Conservation (phyloP, 495 filamentous ascomycete species). For the Penicillium nucicola region DNA sequence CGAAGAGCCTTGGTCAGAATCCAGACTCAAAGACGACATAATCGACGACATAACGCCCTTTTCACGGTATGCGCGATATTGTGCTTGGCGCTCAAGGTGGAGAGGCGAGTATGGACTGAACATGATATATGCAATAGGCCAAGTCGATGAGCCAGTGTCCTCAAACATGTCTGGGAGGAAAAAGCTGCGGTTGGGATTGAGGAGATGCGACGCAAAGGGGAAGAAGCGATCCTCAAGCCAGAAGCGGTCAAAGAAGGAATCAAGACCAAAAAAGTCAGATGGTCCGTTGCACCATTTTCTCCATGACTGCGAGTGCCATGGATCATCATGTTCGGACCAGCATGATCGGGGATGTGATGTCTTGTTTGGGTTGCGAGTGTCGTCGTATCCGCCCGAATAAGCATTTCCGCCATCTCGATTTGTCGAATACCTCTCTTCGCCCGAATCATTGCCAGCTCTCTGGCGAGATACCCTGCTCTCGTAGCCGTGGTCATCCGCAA, state of each 20-base stretch:
- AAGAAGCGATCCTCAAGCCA: constrained; percentile 29
- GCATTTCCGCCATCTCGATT: constrained; percentile 5
- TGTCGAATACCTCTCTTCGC: constrained; percentile 11
- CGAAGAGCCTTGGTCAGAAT: constrained; percentile 26
- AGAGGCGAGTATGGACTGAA: constrained; percentile 53
- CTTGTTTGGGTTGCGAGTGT: constrained; percentile 5
- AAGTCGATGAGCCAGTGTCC: constrained; percentile 27
- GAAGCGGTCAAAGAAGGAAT: constrained; percentile 35
- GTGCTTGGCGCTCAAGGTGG: constrained; percentile 40
- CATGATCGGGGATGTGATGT: constrained; percentile 7
- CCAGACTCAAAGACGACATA: constrained; percentile 30
- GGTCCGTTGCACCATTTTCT: constrained; percentile 2
- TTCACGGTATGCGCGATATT: constrained; percentile 22
- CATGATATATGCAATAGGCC: constrained; percentile 40
- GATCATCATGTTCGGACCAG: constrained; percentile 13
- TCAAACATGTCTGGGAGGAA: constrained; percentile 30
- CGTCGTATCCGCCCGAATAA: constrained; percentile 4
- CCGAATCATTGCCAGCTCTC: constrained; percentile 10
- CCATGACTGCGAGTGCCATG: constrained; percentile 7
- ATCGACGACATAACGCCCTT: constrained; percentile 36
- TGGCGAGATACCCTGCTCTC: constrained; percentile 19
- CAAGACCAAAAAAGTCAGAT: constrained; percentile 29
- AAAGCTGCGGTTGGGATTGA: constrained; percentile 24
- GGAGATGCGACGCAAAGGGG: constrained; percentile 22
- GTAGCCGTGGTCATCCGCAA: constrained; percentile 30